These are phyloP conservation scores for Paradendryphiella salina DNA, from an alignment of 2,329 filamentous ascomycete genomes.

Conservation along the genomic window DNA sequence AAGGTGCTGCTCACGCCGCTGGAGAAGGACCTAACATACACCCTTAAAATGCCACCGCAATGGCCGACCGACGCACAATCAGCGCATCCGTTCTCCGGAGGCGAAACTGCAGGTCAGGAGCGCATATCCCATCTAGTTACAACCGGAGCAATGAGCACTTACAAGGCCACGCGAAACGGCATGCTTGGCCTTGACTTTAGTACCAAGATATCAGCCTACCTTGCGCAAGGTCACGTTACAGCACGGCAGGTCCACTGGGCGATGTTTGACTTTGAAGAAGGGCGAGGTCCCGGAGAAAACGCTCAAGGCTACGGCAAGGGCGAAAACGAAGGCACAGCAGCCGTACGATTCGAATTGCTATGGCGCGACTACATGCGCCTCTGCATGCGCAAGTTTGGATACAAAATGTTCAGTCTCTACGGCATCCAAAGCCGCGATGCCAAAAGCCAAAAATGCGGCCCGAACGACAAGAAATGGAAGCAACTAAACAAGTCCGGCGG, in stretches of 20 bases:
- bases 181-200: constrained; percentile 71
- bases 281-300: constrained; percentile 43
- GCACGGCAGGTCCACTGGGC: constrained; percentile 72
- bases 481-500: constrained; percentile 25
- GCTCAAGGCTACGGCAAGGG: constrained; percentile 65
- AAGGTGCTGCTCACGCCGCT: constrained; percentile 63
- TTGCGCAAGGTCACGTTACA: constrained; percentile 72
- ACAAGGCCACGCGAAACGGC: constrained; percentile 73
- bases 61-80: constrained; percentile 60
- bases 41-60: constrained; percentile 57
- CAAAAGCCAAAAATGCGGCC: constrained; percentile 27
- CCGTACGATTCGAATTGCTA: constrained; percentile 71
- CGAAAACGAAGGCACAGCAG: constrained; percentile 71
- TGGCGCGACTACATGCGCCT: constrained; percentile 82
- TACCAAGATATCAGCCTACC: constrained; percentile 74
- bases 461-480: constrained; percentile 47
- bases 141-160: constrained; percentile 63
- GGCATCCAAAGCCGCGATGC: constrained; percentile 60
- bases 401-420: constrained; percentile 64
- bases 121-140: constrained; percentile 65
- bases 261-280: constrained; percentile 71
- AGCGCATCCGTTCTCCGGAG: constrained; percentile 69
- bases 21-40: constrained; percentile 46
- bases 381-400: constrained; percentile 70
- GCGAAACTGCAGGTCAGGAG: constrained; percentile 62